Evolutionary conservation across 441 rosid genomes (phyloP).

Genomic region (Biscutella laevigata): DNA sequence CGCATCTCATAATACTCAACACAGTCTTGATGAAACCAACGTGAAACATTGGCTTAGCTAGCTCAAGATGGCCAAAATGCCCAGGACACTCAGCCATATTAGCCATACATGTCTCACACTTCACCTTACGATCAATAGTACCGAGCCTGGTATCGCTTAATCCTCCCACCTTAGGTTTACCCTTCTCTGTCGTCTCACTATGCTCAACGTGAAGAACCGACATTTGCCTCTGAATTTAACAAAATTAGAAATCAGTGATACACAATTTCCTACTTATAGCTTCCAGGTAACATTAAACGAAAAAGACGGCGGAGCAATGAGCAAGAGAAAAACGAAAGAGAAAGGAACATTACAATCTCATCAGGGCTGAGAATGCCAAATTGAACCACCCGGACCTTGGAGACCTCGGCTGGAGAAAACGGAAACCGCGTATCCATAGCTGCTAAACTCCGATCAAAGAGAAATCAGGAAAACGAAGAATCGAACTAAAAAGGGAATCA

Average conservation of each 20-base stretch:
- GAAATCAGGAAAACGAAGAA: slow-evolving; percentile 9
- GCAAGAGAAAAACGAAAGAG: slow-evolving; percentile 4
- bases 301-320: slow-evolving; percentile 17
- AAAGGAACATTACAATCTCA: slow-evolving; percentile 29
- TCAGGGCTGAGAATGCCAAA: slow-evolving; percentile 39
- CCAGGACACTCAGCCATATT: slow-evolving; percentile 98
- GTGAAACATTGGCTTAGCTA: slow-evolving; percentile 98
- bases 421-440: slow-evolving; percentile 85
- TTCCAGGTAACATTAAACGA: not conserved
- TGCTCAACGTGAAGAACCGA: slow-evolving; percentile 88
- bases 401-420: slow-evolving; percentile 91
- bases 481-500: not conserved
- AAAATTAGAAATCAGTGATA: not conserved
- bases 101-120: slow-evolving; percentile 92
- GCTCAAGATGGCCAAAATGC: slow-evolving; percentile 94
- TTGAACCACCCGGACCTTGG: slow-evolving; percentile 68
- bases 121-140: slow-evolving; percentile 83
- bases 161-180: slow-evolving; percentile 83
- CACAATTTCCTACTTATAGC: not conserved
- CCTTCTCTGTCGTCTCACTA: slow-evolving; percentile 87
- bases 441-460: slow-evolving; percentile 26
- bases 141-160: slow-evolving; percentile 80
- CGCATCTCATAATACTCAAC: slow-evolving; percentile 80
- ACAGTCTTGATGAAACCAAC: slow-evolving; percentile 93
- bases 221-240: slow-evolving; percentile 77